phyloP scores from a whole-genome alignment of 148 eudicot genomes.

The Fagopyrum esculentum region DNA sequence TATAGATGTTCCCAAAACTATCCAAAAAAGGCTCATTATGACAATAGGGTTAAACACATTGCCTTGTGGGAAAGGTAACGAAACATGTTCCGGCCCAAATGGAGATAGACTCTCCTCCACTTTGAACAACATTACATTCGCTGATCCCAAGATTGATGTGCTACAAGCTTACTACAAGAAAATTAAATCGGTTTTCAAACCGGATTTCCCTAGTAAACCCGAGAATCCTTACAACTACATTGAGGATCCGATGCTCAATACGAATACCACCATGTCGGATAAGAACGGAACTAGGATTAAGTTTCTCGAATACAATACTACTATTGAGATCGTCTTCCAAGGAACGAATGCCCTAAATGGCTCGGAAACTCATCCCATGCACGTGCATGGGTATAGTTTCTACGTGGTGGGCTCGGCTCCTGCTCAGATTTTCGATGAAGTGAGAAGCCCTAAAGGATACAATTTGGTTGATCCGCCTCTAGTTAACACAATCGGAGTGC shows the following conservation, averaged over 20 bases:
- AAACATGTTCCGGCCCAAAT: constrained; percentile 17
- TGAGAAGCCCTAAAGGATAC: neutral
- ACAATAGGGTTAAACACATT: constrained; percentile 16
- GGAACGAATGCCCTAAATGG: neutral
- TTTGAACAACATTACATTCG: constrained; percentile 29
- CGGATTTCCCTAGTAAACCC: constrained; percentile 26
- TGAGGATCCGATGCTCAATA: neutral
- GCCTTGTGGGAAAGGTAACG: constrained; percentile 14
- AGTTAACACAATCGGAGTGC: neutral
- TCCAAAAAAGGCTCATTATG: constrained; percentile 11
- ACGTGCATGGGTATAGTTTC: neutral
- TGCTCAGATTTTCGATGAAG: neutral
- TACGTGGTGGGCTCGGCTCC: neutral
- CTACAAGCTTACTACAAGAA: constrained; percentile 27
- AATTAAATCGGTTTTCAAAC: constrained; percentile 15
- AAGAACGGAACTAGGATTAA: neutral
- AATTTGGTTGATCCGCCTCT: constrained; percentile 1
- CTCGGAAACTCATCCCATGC: neutral
- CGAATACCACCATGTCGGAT: neutral
- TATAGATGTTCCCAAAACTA: constrained; percentile 18
- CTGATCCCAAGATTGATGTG: constrained; percentile 18
- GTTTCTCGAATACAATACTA: neutral
- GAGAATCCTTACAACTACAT: neutral
- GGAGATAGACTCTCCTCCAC: constrained; percentile 15
- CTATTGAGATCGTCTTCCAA: neutral